Evolutionary conservation across 306 rosid species (phyloP).

Genomic region (Cucumis melo): DNA sequence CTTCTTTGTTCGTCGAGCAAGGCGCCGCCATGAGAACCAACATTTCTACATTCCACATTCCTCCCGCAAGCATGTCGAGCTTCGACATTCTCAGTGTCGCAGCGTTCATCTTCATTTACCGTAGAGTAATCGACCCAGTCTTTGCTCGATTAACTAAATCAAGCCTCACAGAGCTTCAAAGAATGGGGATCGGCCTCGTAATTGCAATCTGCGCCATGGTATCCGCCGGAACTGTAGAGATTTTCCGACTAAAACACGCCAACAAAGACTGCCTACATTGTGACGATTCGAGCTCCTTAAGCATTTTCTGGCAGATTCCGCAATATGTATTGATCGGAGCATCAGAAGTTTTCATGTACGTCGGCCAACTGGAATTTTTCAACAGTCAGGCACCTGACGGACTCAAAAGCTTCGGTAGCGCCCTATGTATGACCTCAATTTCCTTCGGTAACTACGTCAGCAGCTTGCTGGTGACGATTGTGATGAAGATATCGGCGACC

Average conservation of each 20-base stretch:
- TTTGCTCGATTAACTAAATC: constrained; percentile 14
- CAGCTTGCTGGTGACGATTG: constrained; percentile 52
- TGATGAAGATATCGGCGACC: constrained; percentile 46
- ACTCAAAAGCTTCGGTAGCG: constrained; percentile 74
- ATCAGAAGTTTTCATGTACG: constrained; percentile 79
- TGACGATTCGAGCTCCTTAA: constrained; percentile 35
- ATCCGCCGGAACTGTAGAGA: constrained; percentile 56
- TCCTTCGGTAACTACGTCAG: constrained; percentile 72
- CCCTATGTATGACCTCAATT: constrained; percentile 71
- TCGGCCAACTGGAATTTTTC: constrained; percentile 67
- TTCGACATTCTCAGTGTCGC: constrained; percentile 74
- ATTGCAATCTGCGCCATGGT: constrained; percentile 53
- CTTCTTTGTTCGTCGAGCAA: constrained; percentile 76
- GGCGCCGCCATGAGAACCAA: constrained; percentile 60
- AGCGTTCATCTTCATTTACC: constrained; percentile 42
- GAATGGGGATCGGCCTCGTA: constrained; percentile 77
- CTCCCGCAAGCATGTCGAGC: constrained; percentile 82
- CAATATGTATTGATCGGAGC: constrained; percentile 64
- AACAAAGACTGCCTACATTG: constrained; percentile 15
- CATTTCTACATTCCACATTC: constrained; percentile 45
- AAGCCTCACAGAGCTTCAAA: constrained; percentile 51
- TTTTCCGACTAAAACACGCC: constrained; percentile 31
- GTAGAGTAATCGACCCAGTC: constrained; percentile 42
- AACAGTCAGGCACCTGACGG: constrained; percentile 73
- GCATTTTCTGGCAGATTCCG: constrained; percentile 70